Evolutionary conservation across 2,329 filamentous ascomycete species (phyloP).

Genomic region (Xylaria sp.): DNA sequence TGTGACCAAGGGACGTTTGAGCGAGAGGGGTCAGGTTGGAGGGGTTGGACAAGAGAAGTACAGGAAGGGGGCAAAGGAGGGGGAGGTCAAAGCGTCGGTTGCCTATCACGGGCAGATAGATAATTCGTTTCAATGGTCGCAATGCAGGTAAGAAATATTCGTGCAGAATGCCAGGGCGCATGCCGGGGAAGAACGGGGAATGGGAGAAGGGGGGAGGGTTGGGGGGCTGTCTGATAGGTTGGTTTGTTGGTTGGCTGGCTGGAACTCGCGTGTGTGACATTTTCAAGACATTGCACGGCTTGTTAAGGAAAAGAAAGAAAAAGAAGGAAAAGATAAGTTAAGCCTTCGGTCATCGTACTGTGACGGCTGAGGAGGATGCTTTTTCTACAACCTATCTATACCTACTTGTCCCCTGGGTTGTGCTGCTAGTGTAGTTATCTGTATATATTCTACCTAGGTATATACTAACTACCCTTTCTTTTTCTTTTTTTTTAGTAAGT

Average conservation of each 20-base stretch:
- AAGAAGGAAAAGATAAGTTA: neutral
- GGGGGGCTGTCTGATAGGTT: conserved; percentile 1
- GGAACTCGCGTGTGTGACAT: neutral
- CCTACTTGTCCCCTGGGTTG: too few species aligned
- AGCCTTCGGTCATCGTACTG: neutral
- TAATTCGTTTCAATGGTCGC: neutral
- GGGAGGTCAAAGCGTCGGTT: conserved; percentile 2
- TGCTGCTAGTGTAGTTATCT: too few species aligned
- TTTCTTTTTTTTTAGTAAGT: too few species aligned
- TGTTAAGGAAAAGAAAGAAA: neutral
- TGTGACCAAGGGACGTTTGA: neutral
- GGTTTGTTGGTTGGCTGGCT: neutral
- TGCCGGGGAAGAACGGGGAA: conserved; percentile 1
- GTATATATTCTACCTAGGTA: too few species aligned
- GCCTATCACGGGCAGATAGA: neutral
- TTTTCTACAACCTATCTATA: too few species aligned
- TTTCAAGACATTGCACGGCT: neutral
- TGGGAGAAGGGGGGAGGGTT: neutral
- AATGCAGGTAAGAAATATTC: neutral
- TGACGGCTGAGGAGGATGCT: neutral
- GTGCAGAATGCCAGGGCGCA: neutral
- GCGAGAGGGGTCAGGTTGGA: neutral
- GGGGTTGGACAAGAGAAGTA: neutral
- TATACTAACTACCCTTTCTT: too few species aligned
- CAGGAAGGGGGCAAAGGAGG: neutral